Conservation (phyloP, 257 asterid genomes). For the Knoxia roxburghii region DNA sequence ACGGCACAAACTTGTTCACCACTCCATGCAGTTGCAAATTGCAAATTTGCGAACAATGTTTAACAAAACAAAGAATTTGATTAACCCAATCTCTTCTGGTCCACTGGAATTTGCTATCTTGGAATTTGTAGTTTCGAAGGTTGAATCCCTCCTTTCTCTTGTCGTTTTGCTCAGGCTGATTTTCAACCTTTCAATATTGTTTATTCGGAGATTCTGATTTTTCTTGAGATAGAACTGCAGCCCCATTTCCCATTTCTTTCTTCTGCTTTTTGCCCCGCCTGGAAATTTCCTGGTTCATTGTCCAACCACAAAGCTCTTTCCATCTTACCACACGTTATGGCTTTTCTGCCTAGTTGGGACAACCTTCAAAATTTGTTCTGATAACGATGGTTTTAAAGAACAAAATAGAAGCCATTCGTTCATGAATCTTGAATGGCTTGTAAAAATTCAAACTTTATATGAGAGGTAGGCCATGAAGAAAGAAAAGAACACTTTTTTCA, state of each 20-base stretch:
- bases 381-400: background rate
- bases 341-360: background rate
- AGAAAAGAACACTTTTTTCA: background rate
- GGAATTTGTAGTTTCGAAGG: background rate
- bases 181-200: background rate
- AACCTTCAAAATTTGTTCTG: background rate
- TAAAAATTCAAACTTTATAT: background rate
- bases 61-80: background rate
- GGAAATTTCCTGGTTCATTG: background rate
- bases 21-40: background rate
- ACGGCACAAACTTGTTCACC: too few relatives aligned
- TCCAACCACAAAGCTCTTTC: constrained; percentile 4
- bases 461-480: too few relatives aligned
- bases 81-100: background rate
- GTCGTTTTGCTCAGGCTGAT: background rate
- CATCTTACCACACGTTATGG: background rate
- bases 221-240: background rate
- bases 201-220: background rate
- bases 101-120: constrained; percentile 5
- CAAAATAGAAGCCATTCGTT: background rate
- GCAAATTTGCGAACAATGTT: background rate
- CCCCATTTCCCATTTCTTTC: background rate
- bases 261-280: background rate
- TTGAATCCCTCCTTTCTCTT: background rate
- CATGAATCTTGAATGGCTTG: background rate